Evolutionary conservation across 176 grass and related monocot genomes (phyloP).

Genomic region (Dendrocalamus sinicus): DNA sequence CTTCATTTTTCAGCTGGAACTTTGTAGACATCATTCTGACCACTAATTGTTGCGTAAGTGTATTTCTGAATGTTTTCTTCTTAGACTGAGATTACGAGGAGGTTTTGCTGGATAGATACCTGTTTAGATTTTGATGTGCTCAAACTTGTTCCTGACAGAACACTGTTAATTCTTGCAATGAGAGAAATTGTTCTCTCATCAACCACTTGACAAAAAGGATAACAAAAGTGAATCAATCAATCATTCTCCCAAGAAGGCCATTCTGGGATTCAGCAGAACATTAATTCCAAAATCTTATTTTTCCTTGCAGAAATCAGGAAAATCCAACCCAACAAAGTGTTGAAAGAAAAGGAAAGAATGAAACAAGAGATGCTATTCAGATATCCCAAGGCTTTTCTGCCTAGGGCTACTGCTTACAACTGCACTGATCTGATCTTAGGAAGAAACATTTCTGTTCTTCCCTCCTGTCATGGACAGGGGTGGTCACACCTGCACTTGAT

Average conservation of each 20-base stretch:
- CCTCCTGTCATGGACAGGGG: conserved; percentile 35
- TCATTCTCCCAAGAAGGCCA: not conserved
- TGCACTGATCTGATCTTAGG: conserved; percentile 38
- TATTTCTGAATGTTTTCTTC: not conserved
- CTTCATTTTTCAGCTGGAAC: not conserved
- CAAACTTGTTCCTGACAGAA: not conserved
- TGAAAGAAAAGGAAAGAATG: conserved; percentile 25
- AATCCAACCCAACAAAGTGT: conserved; percentile 17
- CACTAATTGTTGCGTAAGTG: not conserved
- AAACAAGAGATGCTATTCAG: conserved; percentile 31
- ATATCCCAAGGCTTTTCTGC: conserved; percentile 9
- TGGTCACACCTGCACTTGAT: not conserved
- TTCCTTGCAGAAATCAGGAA: conserved; percentile 13
- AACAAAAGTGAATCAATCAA: not conserved
- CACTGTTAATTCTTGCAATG: not conserved
- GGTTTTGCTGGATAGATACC: not conserved
- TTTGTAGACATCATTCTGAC: not conserved
- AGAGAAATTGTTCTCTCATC: not conserved
- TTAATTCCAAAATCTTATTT: not conserved
- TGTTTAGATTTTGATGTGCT: not conserved
- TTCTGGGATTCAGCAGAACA: not conserved
- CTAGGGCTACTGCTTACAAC: conserved; percentile 32
- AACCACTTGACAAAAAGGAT: not conserved
- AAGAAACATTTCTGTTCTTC: conserved; percentile 45
- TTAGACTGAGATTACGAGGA: not conserved